Conservation (phyloP, 257 asterid genomes). For the Fraxinus excelsior region DNA sequence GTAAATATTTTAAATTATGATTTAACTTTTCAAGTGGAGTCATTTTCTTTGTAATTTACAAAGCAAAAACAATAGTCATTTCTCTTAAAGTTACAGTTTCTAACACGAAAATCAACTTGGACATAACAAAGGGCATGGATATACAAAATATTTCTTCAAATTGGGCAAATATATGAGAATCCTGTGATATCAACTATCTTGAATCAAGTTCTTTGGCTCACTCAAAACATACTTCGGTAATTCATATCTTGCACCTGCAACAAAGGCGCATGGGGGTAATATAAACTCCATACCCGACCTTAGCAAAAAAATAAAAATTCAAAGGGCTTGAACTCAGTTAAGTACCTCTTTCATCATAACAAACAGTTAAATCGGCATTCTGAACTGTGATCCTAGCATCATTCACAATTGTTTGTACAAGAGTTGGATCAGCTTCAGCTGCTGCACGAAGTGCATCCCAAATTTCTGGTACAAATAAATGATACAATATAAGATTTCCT, state of each 20-base stretch:
- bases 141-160: neutral
- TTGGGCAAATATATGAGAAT: neutral
- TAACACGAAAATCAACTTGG: neutral
- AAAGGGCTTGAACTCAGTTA: neutral
- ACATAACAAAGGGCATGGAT: neutral
- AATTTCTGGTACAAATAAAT: constrained; percentile 43
- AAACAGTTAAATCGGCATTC: constrained; percentile 65
- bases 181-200: constrained; percentile 30
- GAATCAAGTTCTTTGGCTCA: constrained; percentile 78
- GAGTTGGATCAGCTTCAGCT: constrained; percentile 64
- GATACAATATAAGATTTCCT: neutral
- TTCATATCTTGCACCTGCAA: constrained; percentile 76
- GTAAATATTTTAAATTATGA: too few species aligned
- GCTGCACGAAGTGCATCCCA: constrained; percentile 88
- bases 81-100: neutral
- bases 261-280: neutral
- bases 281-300: neutral
- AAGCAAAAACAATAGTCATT: too few species aligned
- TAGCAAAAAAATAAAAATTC: too few species aligned
- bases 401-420: constrained; percentile 64
- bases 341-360: constrained; percentile 72
- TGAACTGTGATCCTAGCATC: constrained; percentile 71
- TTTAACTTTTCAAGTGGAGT: too few species aligned
- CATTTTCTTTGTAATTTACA: too few species aligned
- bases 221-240: constrained; percentile 78